Evolutionary conservation across 495 filamentous ascomycete genomes (phyloP), one percentile per base, ranked within the genome.

Genomic region (Hypoxylon lenormandii): DNA sequence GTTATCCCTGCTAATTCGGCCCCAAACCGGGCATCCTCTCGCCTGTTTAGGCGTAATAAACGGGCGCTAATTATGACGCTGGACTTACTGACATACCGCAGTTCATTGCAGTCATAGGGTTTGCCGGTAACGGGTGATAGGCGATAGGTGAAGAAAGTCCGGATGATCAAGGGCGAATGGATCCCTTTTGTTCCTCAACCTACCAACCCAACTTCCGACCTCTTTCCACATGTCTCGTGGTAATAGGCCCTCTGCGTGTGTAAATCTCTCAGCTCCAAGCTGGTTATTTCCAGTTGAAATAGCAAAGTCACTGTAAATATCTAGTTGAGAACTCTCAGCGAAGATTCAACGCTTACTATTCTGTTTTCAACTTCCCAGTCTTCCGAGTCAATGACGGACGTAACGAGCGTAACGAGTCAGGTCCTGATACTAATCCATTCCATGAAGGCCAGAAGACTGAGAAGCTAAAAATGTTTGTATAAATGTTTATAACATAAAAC

Each of bases 1-100:
- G 30, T 38, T 19, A 60, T 50, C 57, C 45, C 43, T 67, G 57
- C 51, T 57, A 51, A 67, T 67, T 40, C 57, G 50, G 64, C 64
- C 66, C 50, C 45, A 56, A 64, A 64, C 42, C 28, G 56, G 55
- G 28, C 26, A 58, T 50, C 42, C 53, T 37, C 47, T 64, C 5
- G 42, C 60, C 60, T 26, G 40, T 26, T 2, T 5, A 26, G 23
- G 23, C 26, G n/a, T 42, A 42, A 45, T 53, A 43, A 54, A 66
- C 47, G 51, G 52, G 52, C 62, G 43, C 62, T 63, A 66, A 71
- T 59, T 71, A 71, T 71, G 57, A 66, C 58, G 68, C 62, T 71
- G 68, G 23, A 64, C 66, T 64, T 60, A 64, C 30, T 7, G 30
- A 28, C 52, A 50, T 58, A 62, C 46, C 15, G 22, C 50, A 46